Evolutionary conservation across 1,139 yeast genomes (phyloP), one percentile per base, ranked within the genome.

Genomic region (Arxiozyma heterogenica): DNA sequence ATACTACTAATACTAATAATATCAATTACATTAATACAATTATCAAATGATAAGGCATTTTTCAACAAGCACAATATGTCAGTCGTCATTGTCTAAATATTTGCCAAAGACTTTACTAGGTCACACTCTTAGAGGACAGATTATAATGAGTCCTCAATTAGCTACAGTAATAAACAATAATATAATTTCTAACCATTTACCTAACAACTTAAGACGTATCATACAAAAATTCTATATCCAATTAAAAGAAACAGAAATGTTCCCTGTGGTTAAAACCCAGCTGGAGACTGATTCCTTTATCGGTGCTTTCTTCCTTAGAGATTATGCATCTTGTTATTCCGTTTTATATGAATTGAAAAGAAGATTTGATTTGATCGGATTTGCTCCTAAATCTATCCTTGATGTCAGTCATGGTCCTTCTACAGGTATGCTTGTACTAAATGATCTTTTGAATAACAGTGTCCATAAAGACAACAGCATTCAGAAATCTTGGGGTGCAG

Each of bases 361-460:
- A 51, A 73, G 94, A 51, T 68, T 75, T 5, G 23, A 30, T 27
- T 77, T 75, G 0, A 66, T 66, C 1, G 75, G 71, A 0, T 88
- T 90, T 71, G 70, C 71, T 41, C 97, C 97, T 0, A 66, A 76
- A 39, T 73, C 79, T 18, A 79, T 93, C 0, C 74, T 93, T 54
- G 95, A 89, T 63, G 80, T 89, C 8, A 95, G 97, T 0, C 83
- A 79, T 65, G 98, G 98, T 0, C 98, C 98, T 0, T 94, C 93
- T 0, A 85, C 95, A 0, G 98, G 97, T 1, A 83, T 93, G 74
- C 74, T 91, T 11, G 98, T 95, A 0, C 73, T 90, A 27, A 46
- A 46, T 46, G 49, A 34, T 38, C 20, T 46, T 11, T 34, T 46
- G 22, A 17, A 6, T 27, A 9, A n/a, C 18, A 34, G 8, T 34